Conservation (phyloP, 768 basidiomycete species). For the Neoboletus brunneissimus region DNA sequence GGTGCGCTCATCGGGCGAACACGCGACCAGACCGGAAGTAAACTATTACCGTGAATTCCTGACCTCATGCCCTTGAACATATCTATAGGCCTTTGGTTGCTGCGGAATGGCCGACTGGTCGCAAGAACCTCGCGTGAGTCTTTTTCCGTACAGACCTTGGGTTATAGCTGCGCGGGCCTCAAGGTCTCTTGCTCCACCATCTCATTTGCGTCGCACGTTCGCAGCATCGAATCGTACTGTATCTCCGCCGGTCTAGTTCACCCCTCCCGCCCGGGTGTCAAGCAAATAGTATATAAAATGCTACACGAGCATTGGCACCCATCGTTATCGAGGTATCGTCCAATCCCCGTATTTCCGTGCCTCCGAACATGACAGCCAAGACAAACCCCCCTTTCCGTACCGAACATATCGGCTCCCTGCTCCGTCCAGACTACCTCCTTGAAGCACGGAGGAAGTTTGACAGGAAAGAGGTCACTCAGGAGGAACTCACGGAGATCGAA, state of each 20-base stretch:
- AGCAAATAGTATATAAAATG: constrained; percentile 1
- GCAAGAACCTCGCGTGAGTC: not conserved
- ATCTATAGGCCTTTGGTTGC: not conserved
- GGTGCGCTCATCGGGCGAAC: not conserved
- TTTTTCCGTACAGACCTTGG: not conserved
- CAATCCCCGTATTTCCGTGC: no score
- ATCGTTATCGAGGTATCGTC: not conserved
- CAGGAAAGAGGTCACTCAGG: constrained; percentile 30
- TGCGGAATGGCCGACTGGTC: not conserved
- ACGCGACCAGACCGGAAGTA: not conserved
- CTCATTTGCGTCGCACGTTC: not conserved
- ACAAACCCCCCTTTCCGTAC: constrained; percentile 44
- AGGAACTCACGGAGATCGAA: constrained; percentile 39
- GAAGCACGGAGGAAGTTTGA: constrained; percentile 37
- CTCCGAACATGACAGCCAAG: constrained; percentile 16
- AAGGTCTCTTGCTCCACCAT: not conserved
- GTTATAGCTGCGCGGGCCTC: not conserved
- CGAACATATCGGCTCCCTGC: constrained; percentile 45
- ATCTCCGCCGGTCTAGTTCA: not conserved
- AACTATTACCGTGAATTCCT: not conserved
- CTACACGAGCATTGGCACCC: no score
- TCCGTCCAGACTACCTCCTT: constrained; percentile 40
- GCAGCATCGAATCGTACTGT: not conserved
- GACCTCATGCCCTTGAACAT: not conserved
- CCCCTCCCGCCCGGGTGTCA: no score